Evolutionary conservation across 2,329 filamentous ascomycete genomes (phyloP).

Genomic region (Scedosporium minutisporum): DNA sequence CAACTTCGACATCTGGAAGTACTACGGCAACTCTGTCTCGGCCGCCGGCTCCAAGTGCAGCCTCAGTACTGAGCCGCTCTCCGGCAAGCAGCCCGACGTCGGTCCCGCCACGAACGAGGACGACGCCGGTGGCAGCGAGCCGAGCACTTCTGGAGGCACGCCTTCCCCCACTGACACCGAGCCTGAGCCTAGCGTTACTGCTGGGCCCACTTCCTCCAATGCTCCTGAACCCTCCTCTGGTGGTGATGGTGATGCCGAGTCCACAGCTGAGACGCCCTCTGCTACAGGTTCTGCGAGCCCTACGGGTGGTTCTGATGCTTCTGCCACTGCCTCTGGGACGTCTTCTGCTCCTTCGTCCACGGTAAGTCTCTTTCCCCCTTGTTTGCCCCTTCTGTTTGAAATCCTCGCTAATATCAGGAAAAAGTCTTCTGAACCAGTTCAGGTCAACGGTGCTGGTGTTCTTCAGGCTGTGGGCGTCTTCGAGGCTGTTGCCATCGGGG

Average conservation of each 20-base stretch:
- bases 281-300: not conserved
- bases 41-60: slow-evolving; percentile 21
- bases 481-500: not conserved
- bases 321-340: not conserved
- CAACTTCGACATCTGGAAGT: slow-evolving; percentile 32
- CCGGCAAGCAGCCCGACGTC: not conserved
- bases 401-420: not conserved
- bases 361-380: not conserved
- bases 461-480: not conserved
- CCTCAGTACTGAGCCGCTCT: not conserved
- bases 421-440: not conserved
- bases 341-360: not conserved
- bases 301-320: not conserved
- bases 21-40: slow-evolving; percentile 28
- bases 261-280: not conserved
- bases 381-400: not conserved
- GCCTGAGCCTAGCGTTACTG: not conserved
- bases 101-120: not conserved
- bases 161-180: not conserved
- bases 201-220: not conserved
- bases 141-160: not conserved
- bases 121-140: not conserved
- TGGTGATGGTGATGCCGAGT: not conserved
- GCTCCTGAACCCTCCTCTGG: not conserved
- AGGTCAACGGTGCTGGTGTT: not conserved